Evolutionary conservation across 2,329 filamentous ascomycete species (phyloP), one percentile per base, ranked within the genome.

Genomic region (Ophiobolus disseminans): DNA sequence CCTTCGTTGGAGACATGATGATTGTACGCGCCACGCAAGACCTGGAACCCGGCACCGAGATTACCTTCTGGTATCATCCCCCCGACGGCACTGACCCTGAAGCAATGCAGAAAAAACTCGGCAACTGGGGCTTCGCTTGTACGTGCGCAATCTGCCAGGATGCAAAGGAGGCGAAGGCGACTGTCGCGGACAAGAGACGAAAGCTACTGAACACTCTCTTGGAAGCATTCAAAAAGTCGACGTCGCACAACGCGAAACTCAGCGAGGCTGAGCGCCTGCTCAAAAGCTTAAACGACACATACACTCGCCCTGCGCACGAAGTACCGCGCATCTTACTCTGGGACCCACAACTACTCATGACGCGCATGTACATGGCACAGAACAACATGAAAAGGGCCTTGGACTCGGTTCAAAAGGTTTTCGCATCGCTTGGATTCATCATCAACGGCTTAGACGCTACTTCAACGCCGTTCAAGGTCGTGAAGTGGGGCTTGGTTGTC

Each of bases 21-120:
- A 59, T 78, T 2, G 40, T 78, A 1, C 74, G 74, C 7, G 78
- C 77, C 3, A 66, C 65, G 13, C 56, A 65, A n/a, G 66, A 74
- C 28, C 11, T 66, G 3, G 51, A 55, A 3, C 14, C 53, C 9
- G 50, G n/a, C 19, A 53, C 49, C 1, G 62, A 64, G 38, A 17
- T 66, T 10, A 43, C 30, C 1, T 60, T 64, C 39, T 48, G 32
- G n/a, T 64, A 64, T 25, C 37, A 44, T 3, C 13, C 0, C 3
- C 47, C 53, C 7, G 17, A 34, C 0, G 22, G 26, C 5, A 13
- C 13, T 1, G 17, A 17, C 11, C 2, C 5, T 5, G 9, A 31
- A 5, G 31, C 40, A 3, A 5, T 23, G 9, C 45, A 34, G 13
- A 20, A 52, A 8, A 45, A 44, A 26, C 20, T 60, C 31, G 40